Conservation (phyloP, 176 grass and related monocot genomes). For the Carex scoparia region DNA sequence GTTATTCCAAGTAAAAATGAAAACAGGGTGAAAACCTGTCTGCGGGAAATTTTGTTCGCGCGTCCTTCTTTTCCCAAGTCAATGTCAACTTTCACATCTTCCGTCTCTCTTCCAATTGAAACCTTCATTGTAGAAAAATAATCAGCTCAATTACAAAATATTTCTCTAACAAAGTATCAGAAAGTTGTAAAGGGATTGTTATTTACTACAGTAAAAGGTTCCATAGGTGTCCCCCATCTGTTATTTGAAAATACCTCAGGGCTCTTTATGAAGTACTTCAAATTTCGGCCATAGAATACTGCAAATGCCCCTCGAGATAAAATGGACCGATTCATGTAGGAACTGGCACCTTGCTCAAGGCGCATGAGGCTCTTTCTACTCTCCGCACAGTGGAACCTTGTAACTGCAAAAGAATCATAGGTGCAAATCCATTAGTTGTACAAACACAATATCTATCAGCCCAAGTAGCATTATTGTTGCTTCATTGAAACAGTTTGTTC, state of each 20-base stretch:
- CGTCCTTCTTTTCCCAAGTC: constrained; percentile 93
- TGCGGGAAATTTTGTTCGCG: constrained; percentile 87
- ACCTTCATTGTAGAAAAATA: constrained; percentile 43
- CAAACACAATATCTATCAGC: not conserved
- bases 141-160: not conserved
- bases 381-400: constrained; percentile 55
- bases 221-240: not conserved
- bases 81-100: constrained; percentile 92
- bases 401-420: constrained; percentile 43
- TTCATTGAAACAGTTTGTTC: not conserved
- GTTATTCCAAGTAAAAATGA: constrained; percentile 9
- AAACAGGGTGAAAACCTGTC: constrained; percentile 46
- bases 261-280: constrained; percentile 83
- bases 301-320: constrained; percentile 60
- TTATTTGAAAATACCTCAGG: constrained; percentile 44
- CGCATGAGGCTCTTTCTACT: constrained; percentile 72
- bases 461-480: not conserved
- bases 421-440: not conserved
- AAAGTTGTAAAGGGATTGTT: not conserved
- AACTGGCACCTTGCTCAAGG: constrained; percentile 61
- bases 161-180: constrained; percentile 2
- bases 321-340: constrained; percentile 72
- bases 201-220: not conserved
- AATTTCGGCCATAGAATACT: constrained; percentile 63
- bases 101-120: constrained; percentile 85